A percentile compares a stretch with the other conserved stretches of the same genome.
Evolutionary conservation across 2,329 filamentous ascomycete genomes (phyloP).

Genomic region (Cordyceps farinosa): DNA sequence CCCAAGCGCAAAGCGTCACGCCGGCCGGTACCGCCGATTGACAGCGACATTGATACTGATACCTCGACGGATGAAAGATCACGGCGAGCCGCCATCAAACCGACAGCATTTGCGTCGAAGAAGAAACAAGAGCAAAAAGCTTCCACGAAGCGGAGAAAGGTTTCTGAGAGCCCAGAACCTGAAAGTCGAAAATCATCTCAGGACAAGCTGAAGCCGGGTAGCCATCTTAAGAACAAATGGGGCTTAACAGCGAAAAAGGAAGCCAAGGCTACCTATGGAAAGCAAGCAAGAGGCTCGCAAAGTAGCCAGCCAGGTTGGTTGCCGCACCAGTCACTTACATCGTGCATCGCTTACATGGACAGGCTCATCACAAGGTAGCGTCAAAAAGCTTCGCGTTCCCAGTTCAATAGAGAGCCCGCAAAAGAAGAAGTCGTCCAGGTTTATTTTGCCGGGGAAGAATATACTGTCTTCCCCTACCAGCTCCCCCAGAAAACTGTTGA

Average conservation of each 20-base stretch:
- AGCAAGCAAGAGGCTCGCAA: conserved; percentile 23
- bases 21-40: background rate
- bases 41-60: conserved; percentile 22
- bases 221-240: conserved; percentile 23
- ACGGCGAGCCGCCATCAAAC: conserved; percentile 31
- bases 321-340: background rate
- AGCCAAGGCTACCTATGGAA: conserved; percentile 28
- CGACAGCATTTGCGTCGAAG: conserved; percentile 29
- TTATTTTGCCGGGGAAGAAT: background rate
- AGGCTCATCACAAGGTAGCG: conserved; percentile 13
- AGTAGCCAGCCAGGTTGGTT: conserved; percentile 17
- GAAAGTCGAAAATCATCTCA: background rate
- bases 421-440: conserved; percentile 1
- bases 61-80: conserved; percentile 28
- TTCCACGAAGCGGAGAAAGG: background rate
- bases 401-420: conserved; percentile 13
- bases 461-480: conserved; percentile 8
- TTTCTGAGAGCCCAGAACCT: background rate
- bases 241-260: conserved; percentile 25
- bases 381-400: conserved; percentile 2
- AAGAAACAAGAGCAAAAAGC: background rate
- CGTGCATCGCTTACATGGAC: background rate
- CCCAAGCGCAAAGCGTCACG: background rate
- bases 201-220: conserved; percentile 21
- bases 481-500: conserved; percentile 5